Base-by-base conservation (phyloP, 2,329 filamentous ascomycete genomes). In the Orbilia oligospora region DNA sequence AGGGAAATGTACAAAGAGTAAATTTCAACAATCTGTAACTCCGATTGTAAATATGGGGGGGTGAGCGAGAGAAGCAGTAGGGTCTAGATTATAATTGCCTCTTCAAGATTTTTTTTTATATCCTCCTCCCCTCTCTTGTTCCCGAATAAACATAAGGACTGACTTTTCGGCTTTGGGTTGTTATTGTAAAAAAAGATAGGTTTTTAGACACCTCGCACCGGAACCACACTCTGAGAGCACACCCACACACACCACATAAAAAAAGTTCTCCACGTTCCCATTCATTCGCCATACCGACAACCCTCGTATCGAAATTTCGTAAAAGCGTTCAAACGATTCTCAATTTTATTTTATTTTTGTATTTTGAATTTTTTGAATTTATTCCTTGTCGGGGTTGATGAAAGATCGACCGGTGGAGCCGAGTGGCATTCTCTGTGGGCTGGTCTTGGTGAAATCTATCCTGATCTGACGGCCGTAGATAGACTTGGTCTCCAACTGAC, bases 401-500 rank as follows among this genome's bases (percentile, higher is more conserved):
- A 77, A 77, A 5, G 73, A 77, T 41, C 73, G 58, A 41, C 67
- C 67, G 46, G 55, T 24, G 18, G 30, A 22, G 20, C 51, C 67
- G 22, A 58, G n/a, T 36, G 73, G 49, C 27, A 53, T 22, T 36
- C 73, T 55, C 58, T 61, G 61, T 20, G 67, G 58, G 44, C 30
- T 81, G 65, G 64, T 82, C 16, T 67, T 82, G 80, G 88, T 88
- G 85, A 85, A 97, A 84, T 93, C 91, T 24, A 94, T 81, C 71
- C 88, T 88, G 80, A 97, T 85, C 67, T 84, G 83, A 70, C 93
- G 88, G 49, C 90, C 91, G 81, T 91, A 91, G n/a, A 94, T 85
- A 58, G 86, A 84, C 84, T 89, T 89, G 22, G 85, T 84, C 66
- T 84, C 80, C 46, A 97, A 86, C 14, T 86, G 81, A 69, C 90